Conservation (phyloP, 1,284 basidiomycete species). For the Naganishia sp. region DNA sequence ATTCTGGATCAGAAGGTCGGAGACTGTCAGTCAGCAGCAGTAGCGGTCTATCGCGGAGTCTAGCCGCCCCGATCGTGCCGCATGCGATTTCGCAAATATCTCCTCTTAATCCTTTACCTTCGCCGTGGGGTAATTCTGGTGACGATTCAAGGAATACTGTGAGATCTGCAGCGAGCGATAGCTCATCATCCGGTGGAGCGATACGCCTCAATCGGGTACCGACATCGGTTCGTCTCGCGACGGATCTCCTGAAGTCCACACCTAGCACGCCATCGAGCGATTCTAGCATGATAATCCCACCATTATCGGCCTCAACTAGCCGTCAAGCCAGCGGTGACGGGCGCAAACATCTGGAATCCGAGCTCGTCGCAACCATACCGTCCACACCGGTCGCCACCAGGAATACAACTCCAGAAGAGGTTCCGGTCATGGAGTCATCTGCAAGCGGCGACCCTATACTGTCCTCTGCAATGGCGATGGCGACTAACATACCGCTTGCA, state of each 20-base stretch:
- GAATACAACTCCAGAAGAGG: conserved; percentile 35
- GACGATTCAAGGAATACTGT: conserved; percentile 36
- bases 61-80: conserved; percentile 27
- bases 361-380: conserved; percentile 34
- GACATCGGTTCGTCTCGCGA: conserved; percentile 58
- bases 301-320: neutral
- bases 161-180: conserved; percentile 39
- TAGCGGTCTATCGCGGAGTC: conserved; percentile 19
- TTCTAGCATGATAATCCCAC: conserved; percentile 18
- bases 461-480: neutral
- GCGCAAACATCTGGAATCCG: conserved; percentile 13
- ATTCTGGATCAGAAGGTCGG: conserved; percentile 16
- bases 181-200: conserved; percentile 48
- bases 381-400: conserved; percentile 39
- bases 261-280: conserved; percentile 15
- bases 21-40: conserved; percentile 21
- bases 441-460: conserved; percentile 1
- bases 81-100: conserved; percentile 48
- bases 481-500: conserved; percentile 1
- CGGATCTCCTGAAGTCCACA: conserved; percentile 52
- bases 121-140: conserved; percentile 47
- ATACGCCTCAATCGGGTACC: conserved; percentile 60
- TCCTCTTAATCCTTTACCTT: conserved; percentile 52
- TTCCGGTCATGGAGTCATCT: conserved; percentile 4
- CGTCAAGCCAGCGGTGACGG: neutral